These are phyloP conservation scores for Epithele typhae DNA, from an alignment of 768 basidiomycete genomes.

Conservation along the genomic window DNA sequence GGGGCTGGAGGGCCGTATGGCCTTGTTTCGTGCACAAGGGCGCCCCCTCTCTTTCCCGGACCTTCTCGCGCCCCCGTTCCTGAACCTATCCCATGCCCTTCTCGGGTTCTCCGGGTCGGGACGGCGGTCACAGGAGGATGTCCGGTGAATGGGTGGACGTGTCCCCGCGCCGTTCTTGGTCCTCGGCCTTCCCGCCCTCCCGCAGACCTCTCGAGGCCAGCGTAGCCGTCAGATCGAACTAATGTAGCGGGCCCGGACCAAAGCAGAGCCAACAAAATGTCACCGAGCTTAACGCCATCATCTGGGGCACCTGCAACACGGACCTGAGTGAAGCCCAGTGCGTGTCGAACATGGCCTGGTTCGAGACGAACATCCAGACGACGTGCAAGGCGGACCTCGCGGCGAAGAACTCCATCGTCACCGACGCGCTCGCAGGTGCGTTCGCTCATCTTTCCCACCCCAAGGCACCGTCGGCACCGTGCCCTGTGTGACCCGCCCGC, in stretches of 20 bases:
- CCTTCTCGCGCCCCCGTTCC: too few species aligned
- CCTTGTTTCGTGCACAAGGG: too few species aligned
- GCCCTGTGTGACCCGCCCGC: neutral
- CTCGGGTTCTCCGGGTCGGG: too few species aligned
- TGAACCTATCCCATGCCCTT: too few species aligned
- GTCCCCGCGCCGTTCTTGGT: neutral
- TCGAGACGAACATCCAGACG: conserved; percentile 42
- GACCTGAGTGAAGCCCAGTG: conserved; percentile 45
- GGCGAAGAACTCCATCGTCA: conserved; percentile 46
- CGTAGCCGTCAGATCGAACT: too few species aligned
- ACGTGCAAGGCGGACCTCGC: conserved; percentile 56
- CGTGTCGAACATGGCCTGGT: conserved; percentile 62
- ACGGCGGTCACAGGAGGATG: too few species aligned
- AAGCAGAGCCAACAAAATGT: conserved; percentile 62
- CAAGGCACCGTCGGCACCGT: neutral
- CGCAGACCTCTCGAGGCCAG: neutral
- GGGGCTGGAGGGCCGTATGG: too few species aligned
- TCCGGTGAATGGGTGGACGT: too few species aligned
- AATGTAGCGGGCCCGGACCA: neutral
- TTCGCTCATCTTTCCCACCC: neutral
- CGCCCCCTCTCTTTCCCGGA: too few species aligned
- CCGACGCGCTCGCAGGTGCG: conserved; percentile 53
- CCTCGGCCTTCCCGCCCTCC: neutral
- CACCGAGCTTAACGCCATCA: conserved; percentile 56
- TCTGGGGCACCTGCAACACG: conserved; percentile 84